phyloP scores from a whole-genome alignment of 768 basidiomycete genomes.

The Tephrocybe sp. region DNA sequence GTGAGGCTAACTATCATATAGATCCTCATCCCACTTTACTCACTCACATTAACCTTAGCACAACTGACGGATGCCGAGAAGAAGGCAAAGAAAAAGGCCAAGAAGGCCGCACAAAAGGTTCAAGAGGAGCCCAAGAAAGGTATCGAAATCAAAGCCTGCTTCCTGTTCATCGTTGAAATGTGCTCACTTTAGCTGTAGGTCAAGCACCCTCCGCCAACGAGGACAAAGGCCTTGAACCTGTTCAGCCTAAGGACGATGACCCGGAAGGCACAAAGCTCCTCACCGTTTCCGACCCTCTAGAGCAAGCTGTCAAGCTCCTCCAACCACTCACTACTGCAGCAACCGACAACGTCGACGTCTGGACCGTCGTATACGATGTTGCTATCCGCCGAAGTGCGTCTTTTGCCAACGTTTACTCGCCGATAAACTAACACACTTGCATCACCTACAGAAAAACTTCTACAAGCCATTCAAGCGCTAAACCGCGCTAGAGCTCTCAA shows the following conservation, averaged over 20 bases:
- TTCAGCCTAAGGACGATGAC: slow-evolving; percentile 71
- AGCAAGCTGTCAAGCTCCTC: slow-evolving; percentile 72
- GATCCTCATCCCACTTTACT: not conserved
- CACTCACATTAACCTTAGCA: slow-evolving; percentile 24
- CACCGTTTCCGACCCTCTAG: slow-evolving; percentile 61
- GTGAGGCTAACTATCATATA: slow-evolving; percentile 21
- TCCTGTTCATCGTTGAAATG: not conserved
- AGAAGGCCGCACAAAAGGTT: slow-evolving; percentile 69
- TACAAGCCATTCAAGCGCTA: slow-evolving; percentile 77
- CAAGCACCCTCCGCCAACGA: slow-evolving; percentile 43
- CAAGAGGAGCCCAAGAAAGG: slow-evolving; percentile 76
- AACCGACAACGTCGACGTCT: slow-evolving; percentile 60
- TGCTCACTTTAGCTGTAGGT: slow-evolving; percentile 14
- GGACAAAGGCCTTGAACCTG: slow-evolving; percentile 70
- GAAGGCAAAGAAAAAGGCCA: slow-evolving; percentile 85
- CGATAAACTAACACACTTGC: not conserved
- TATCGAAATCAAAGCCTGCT: no score
- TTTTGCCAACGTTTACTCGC: not conserved
- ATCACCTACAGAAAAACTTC: slow-evolving; percentile 62
- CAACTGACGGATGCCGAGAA: slow-evolving; percentile 64
- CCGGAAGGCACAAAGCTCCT: slow-evolving; percentile 78
- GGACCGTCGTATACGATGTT: slow-evolving; percentile 79
- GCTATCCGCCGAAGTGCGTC: slow-evolving; percentile 75
- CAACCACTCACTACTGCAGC: slow-evolving; percentile 58
- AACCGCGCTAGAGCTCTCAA: slow-evolving; percentile 53